Conservation (phyloP, 202 grass and related monocot genomes). For the Setaria italica region DNA sequence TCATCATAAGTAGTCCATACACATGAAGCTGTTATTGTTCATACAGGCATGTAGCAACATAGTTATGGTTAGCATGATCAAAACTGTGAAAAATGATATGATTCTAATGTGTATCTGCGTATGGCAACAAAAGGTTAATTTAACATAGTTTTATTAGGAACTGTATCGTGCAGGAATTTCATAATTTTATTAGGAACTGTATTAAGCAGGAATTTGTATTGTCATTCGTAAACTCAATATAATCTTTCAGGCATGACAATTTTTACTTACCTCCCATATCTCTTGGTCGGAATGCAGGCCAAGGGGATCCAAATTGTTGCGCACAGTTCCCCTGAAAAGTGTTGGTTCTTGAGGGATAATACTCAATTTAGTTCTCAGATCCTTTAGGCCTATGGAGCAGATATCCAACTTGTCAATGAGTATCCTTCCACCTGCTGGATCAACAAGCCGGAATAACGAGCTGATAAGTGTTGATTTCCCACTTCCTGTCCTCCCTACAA, state of each 20-base stretch:
- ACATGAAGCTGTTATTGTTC: slow-evolving; percentile 4
- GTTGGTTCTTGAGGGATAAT: slow-evolving; percentile 98
- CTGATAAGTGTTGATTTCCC: slow-evolving; percentile 96
- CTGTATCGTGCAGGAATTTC: neutral
- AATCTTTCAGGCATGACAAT: slow-evolving; percentile 6
- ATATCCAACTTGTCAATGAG: slow-evolving; percentile 88
- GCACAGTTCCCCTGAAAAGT: slow-evolving; percentile 88
- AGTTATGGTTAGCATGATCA: slow-evolving; percentile 2
- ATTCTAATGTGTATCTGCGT: slow-evolving; percentile 5
- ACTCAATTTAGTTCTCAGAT: slow-evolving; percentile 95
- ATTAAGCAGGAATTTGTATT: slow-evolving; percentile 8
- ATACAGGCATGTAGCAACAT: slow-evolving; percentile 24
- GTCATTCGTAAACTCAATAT: neutral
- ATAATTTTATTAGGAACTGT: neutral
- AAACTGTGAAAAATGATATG: neutral
- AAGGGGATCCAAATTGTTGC: slow-evolving; percentile 91
- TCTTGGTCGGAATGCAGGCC: slow-evolving; percentile 79
- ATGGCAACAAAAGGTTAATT: slow-evolving; percentile 8
- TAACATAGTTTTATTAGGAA: slow-evolving; percentile 4
- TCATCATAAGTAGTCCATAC: slow-evolving; percentile 11
- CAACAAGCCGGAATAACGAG: slow-evolving; percentile 85
- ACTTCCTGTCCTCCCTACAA: slow-evolving; percentile 90
- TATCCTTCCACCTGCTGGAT: slow-evolving; percentile 81
- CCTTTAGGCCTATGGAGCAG: slow-evolving; percentile 84
- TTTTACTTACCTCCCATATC: slow-evolving; percentile 88